Base-by-base conservation (phyloP, 1,139 yeast genomes). In the Magnusiomyces suaveolens region DNA sequence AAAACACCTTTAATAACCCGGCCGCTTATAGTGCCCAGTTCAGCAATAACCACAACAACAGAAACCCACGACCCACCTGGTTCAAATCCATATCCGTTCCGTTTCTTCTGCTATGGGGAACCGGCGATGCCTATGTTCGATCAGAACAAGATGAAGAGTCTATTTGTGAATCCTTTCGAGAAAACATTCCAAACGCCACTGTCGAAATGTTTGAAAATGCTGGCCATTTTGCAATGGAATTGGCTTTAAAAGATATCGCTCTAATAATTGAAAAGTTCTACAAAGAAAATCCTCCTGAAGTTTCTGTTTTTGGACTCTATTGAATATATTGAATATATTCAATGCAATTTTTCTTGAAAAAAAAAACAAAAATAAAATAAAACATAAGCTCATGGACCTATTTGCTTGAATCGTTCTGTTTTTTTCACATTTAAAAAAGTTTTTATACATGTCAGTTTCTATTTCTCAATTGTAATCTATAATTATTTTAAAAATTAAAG, bases 181-280 rank as follows among this genome's bases (percentile, higher is more conserved):
- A 33, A 32, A 76, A 75, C 58, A 61, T 61, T 25, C 64, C 64
- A 41, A 62, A 67, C 44, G 62, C 67, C 16, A 64, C 62, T 50
- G 54, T 71, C 8, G 64, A 64, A 46, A 64, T 63, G 25, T 55
- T 66, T 43, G 66, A 32, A 2, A 38, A 70, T 44, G 67, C 70
- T 12, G 78, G 78, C 8, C 79, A 75, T 59, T 75, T 75, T 63
- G 74, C 75, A 3, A 62, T 70, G 38, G 72, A 67, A 54, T 64
- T 68, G 46, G 71, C 70, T 52, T 64, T 64, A 3, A 61, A 55
- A 18, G 69, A 65, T 52, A 66, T 73, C 46, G 70, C 74, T 3
- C 48, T 60, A 2, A 65, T 62, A 24, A 64, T 69, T 29, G 54
- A 59, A 26, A 56, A 54, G 2, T 64, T 59, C 51, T 54, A 62